Evolutionary conservation across 495 filamentous ascomycete species (phyloP).

Genomic region (Jackrogersella multiformis): DNA sequence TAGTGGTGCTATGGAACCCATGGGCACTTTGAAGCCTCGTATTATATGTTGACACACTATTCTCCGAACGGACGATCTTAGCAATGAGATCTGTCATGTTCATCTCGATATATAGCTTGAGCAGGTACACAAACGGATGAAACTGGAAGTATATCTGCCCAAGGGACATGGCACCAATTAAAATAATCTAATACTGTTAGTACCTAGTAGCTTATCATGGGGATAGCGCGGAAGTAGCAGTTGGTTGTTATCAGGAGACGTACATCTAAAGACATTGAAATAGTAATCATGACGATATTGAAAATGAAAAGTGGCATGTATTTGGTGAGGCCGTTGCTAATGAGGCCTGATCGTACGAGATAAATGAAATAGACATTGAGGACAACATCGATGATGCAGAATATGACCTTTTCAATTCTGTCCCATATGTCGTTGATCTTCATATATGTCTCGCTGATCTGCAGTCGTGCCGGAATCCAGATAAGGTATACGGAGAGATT

Average conservation of each 20-base stretch:
- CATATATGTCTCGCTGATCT: neutral
- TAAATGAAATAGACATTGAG: constrained; percentile 2
- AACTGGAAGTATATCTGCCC: constrained; percentile 5
- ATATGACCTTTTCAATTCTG: neutral
- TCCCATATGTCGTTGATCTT: neutral
- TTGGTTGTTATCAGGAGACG: neutral
- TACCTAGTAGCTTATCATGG: neutral
- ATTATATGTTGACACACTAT: neutral
- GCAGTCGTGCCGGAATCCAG: constrained; percentile 1
- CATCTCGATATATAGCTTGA: constrained; percentile 4
- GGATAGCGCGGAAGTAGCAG: neutral
- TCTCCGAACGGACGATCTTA: neutral
- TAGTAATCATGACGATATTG: neutral
- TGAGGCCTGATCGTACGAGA: neutral
- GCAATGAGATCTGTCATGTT: constrained; percentile 1
- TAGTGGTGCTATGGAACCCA: neutral
- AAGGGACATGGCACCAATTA: neutral
- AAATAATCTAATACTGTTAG: neutral
- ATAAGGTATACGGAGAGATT: constrained; percentile 2
- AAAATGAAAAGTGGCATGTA: constrained; percentile 3
- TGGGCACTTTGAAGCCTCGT: too few relatives aligned
- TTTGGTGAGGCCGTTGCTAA: neutral
- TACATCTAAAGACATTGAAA: neutral
- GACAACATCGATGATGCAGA: neutral
- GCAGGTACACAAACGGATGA: neutral